Evolutionary conservation across 768 basidiomycete genomes (phyloP), one percentile per base, ranked within the genome.

Genomic region (Hebeloma cylindrosporum): DNA sequence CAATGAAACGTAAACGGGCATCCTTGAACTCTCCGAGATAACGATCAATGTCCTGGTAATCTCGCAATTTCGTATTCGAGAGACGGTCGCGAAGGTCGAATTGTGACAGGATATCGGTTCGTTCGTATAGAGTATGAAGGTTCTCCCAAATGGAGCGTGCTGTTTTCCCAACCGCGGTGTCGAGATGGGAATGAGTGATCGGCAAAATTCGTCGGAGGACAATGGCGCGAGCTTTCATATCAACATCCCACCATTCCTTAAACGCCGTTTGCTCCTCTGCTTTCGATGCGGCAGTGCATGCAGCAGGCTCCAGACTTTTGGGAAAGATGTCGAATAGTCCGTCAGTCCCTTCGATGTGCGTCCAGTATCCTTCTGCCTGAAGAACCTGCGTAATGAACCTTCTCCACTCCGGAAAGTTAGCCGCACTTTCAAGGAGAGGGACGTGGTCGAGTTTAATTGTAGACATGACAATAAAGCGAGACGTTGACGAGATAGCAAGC

Each of bases 371-470:
- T 27, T 50, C 42, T 2, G 20, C 37, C 22, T 41, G 46, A 10
- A 54, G 46, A 14, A 51, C 38, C n/a, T 43, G 40, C 22, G 13
- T 29, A 9, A 50, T 50, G 7, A 33, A 33, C 1, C 41, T 16
- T 27, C 42, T 47, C 49, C 49, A 54, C 6, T 16, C 35, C 7
- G 45, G 23, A 23, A 29, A 54, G n/a, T 47, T 51, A 4, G 45
- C 39, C 9, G 37, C 7, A 14, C 48, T 31, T 5, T 28, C 45
- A 20, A 54, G 48, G 13, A 50, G 25, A n/a, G n/a, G n/a, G n/a
- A n/a, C n/a, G n/a, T n/a, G n/a, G n/a, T n/a, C n/a, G n/a, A n/a
- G n/a, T n/a, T n/a, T n/a, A n/a, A n/a, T n/a, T n/a, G n/a, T n/a
- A n/a, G n/a, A n/a, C n/a, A n/a, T n/a, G n/a, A n/a, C n/a, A n/a